These are phyloP conservation scores for Blastobotrys muscicola DNA, from an alignment of 805 yeast species.

Conservation along the genomic window DNA sequence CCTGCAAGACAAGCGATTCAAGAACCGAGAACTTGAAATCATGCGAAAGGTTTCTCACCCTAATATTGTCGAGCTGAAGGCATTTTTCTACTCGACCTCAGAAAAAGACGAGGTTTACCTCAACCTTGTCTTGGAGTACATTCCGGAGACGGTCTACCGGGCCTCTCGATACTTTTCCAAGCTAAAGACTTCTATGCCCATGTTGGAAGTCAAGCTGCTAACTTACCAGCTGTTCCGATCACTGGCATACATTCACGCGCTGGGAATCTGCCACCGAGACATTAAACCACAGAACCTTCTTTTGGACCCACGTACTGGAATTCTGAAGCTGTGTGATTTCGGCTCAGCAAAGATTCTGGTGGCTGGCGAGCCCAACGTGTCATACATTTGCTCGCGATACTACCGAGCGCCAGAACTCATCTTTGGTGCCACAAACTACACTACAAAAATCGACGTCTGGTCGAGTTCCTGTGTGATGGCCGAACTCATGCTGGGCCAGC, in stretches of 20 bases:
- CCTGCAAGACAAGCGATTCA: slow-evolving; percentile 89
- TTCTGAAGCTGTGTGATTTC: slow-evolving; percentile 88
- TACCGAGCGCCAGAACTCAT: slow-evolving; percentile 97
- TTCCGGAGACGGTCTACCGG: slow-evolving; percentile 93
- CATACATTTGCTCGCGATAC: slow-evolving; percentile 92
- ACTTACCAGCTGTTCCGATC: slow-evolving; percentile 74
- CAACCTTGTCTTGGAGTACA: slow-evolving; percentile 80
- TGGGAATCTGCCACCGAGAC: slow-evolving; percentile 79
- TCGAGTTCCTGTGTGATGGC: slow-evolving; percentile 93
- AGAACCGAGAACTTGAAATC: slow-evolving; percentile 92
- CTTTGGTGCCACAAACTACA: slow-evolving; percentile 93
- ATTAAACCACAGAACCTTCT: slow-evolving; percentile 84
- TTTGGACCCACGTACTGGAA: slow-evolving; percentile 77
- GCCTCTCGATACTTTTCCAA: slow-evolving; percentile 65
- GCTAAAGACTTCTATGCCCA: slow-evolving; percentile 67
- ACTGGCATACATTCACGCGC: slow-evolving; percentile 63
- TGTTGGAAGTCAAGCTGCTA: slow-evolving; percentile 80
- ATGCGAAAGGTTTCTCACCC: slow-evolving; percentile 85
- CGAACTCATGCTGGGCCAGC: slow-evolving; percentile 89
- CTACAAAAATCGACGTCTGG: slow-evolving; percentile 96
- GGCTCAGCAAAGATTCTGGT: slow-evolving; percentile 90
- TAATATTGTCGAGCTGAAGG: slow-evolving; percentile 78
- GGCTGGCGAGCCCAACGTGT: slow-evolving; percentile 88
- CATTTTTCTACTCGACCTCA: slow-evolving; percentile 68
- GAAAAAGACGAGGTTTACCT: slow-evolving; percentile 79